phyloP scores from a whole-genome alignment of 169 alveolate genomes.

The Perkinsus marinus region DNA sequence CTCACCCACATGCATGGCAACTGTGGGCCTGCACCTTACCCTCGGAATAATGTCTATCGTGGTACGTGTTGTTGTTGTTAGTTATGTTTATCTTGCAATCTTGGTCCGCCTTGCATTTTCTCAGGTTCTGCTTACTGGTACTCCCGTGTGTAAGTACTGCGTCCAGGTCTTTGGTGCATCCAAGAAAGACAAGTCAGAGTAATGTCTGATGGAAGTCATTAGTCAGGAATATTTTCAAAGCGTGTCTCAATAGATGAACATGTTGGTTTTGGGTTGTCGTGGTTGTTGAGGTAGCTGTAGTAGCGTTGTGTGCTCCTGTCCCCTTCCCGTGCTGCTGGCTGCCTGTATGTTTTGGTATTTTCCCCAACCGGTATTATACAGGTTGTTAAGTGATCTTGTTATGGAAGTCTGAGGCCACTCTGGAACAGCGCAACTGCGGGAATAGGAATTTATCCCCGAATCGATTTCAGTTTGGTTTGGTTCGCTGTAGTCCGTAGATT shows the following conservation, averaged over 20 bases:
- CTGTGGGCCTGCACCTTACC: not conserved
- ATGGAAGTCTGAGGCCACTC: too few relatives aligned
- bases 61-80: not conserved
- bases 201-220: not conserved
- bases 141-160: not conserved
- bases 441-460: too few relatives aligned
- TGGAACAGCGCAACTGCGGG: too few relatives aligned
- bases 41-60: not conserved
- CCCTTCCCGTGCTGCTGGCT: too few relatives aligned
- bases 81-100: not conserved
- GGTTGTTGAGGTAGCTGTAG: too few relatives aligned
- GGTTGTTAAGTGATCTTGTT: too few relatives aligned
- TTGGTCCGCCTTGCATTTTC: not conserved
- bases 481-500: too few relatives aligned
- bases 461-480: too few relatives aligned
- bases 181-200: not conserved
- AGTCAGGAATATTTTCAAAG: not conserved
- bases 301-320: too few relatives aligned
- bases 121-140: not conserved
- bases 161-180: not conserved
- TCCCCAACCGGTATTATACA: too few relatives aligned
- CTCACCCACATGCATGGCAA: not conserved
- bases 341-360: too few relatives aligned
- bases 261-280: too few relatives aligned
- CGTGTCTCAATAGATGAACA: not conserved